These are phyloP conservation scores for Thalassiosira exigua DNA, from an alignment of 352 stramenopile species.

Conservation along the genomic window DNA sequence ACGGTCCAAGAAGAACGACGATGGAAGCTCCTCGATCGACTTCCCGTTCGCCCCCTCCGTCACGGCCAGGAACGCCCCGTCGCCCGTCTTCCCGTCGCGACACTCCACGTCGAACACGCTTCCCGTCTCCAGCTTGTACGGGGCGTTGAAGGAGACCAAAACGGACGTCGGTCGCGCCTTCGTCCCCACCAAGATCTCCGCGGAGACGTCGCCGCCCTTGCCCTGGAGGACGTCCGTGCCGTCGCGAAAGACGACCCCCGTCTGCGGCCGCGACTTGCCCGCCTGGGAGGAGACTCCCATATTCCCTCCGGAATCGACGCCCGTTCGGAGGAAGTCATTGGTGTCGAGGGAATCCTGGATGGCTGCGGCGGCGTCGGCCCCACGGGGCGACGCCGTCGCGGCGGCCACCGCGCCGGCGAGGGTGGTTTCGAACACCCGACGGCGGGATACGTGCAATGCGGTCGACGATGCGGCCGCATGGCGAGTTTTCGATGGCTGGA, in stretches of 20 bases:
- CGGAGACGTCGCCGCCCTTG: constrained; percentile 64
- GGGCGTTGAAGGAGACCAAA: constrained; percentile 64
- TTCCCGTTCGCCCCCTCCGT: constrained; percentile 58
- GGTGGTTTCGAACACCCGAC: neutral
- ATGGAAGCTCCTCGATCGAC: constrained; percentile 64
- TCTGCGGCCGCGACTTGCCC: constrained; percentile 77
- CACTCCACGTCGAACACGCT: constrained; percentile 80
- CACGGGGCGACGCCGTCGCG: neutral
- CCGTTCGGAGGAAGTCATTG: constrained; percentile 69
- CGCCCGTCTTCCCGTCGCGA: constrained; percentile 67
- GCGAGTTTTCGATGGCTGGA: too few species aligned
- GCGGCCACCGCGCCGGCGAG: too few species aligned
- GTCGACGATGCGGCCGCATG: too few species aligned
- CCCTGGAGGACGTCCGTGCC: constrained; percentile 74
- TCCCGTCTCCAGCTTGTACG: constrained; percentile 64
- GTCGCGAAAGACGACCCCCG: constrained; percentile 75
- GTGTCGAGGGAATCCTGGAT: constrained; percentile 69
- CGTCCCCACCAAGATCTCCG: constrained; percentile 71
- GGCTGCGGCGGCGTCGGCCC: constrained; percentile 34
- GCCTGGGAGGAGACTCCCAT: constrained; percentile 78
- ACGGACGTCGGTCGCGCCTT: constrained; percentile 56
- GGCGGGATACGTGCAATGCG: neutral
- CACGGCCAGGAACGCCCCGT: constrained; percentile 79
- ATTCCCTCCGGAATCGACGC: constrained; percentile 53
- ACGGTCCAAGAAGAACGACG: constrained; percentile 70